Conservation (phyloP, 2,329 filamentous ascomycete genomes). For the Ophiocordyceps camponoti-floridani region DNA sequence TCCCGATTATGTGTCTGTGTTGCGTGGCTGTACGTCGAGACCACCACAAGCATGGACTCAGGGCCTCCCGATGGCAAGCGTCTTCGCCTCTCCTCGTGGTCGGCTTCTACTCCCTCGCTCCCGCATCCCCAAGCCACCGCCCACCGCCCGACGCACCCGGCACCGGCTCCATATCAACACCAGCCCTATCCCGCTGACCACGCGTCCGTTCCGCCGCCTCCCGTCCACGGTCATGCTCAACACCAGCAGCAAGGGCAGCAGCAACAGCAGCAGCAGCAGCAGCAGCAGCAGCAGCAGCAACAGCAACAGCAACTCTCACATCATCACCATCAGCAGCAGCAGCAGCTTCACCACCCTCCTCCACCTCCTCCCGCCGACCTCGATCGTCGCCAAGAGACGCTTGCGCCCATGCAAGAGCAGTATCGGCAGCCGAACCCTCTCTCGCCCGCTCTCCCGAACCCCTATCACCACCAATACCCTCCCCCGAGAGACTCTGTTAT, state of each 20-base stretch:
- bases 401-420: slow-evolving; percentile 35
- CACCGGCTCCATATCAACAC: slow-evolving; percentile 19
- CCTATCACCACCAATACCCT: slow-evolving; percentile 25
- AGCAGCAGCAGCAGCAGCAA: too few species aligned
- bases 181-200: slow-evolving; percentile 19
- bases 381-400: slow-evolving; percentile 36
- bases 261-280: too few species aligned
- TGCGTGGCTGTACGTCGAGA: slow-evolving; percentile 16
- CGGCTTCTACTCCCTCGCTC: slow-evolving; percentile 28
- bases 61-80: slow-evolving; percentile 41
- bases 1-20: slow-evolving; percentile 18
- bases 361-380: too few species aligned
- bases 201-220: slow-evolving; percentile 8
- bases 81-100: slow-evolving; percentile 33
- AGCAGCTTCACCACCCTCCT: too few species aligned
- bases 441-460: slow-evolving; percentile 24
- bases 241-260: too few species aligned
- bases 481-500: slow-evolving; percentile 29
- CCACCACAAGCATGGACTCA: slow-evolving; percentile 37
- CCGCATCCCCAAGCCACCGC: slow-evolving; percentile 22
- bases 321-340: slow-evolving; percentile 14
- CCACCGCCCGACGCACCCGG: slow-evolving; percentile 7
- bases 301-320: too few species aligned
- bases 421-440: slow-evolving; percentile 19
- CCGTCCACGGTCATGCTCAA: slow-evolving; percentile 12